Evolutionary conservation across 306 rosid genomes (phyloP).

Genomic region (Acacia crassicarpa): DNA sequence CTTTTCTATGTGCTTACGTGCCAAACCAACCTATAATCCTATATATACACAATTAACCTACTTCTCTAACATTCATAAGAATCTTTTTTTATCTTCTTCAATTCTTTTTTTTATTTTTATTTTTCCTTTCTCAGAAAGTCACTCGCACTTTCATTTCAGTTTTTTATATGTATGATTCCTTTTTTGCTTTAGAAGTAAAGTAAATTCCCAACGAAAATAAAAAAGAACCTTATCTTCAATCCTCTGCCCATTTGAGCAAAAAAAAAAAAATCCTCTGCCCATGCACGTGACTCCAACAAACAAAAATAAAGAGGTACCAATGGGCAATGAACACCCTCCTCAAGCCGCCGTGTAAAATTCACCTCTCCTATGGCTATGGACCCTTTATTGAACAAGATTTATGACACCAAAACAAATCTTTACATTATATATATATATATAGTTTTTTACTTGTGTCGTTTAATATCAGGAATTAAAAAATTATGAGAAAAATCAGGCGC

Average conservation of each 20-base stretch:
- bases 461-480: background rate
- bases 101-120: background rate
- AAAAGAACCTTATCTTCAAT: background rate
- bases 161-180: background rate
- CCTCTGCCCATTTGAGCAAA: background rate
- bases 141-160: background rate
- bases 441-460: background rate
- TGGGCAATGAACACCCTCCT: background rate
- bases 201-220: background rate
- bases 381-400: background rate
- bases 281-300: slow-evolving; percentile 1
- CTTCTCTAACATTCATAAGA: background rate
- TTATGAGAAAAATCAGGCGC: background rate
- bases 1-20: background rate
- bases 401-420: background rate
- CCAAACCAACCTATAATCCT: background rate
- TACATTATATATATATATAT: too few relatives aligned
- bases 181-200: background rate
- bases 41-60: background rate
- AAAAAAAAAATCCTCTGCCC: background rate
- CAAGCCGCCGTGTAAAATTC: background rate
- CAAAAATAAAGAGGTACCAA: background rate
- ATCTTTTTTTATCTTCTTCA: background rate
- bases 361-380: background rate
- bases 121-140: background rate